Conservation (phyloP, 257 asterid species). For the Nicotiana knightiana region DNA sequence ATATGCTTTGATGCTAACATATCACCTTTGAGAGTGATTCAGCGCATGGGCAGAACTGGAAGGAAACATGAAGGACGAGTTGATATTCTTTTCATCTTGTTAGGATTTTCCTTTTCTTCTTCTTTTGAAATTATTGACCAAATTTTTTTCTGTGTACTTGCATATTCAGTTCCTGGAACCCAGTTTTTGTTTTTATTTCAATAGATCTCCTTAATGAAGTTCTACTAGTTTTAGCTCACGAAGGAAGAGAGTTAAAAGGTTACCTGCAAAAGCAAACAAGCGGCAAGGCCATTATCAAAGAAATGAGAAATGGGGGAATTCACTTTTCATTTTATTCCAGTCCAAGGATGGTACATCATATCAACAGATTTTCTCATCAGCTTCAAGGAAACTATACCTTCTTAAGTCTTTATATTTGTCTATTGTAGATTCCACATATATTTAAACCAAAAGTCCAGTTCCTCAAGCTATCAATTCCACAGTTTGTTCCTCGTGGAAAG, state of each 20-base stretch:
- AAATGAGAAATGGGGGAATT: conserved; percentile 72
- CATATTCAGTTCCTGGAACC: not conserved
- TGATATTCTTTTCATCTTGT: conserved; percentile 67
- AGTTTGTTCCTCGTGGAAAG: conserved; percentile 76
- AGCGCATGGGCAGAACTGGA: conserved; percentile 98
- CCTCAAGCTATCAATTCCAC: conserved; percentile 65
- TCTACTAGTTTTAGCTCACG: conserved; percentile 89
- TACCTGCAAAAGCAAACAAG: conserved; percentile 67
- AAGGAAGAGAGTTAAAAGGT: conserved; percentile 87
- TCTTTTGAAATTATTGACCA: not conserved
- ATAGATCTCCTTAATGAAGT: conserved; percentile 43
- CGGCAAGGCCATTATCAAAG: conserved; percentile 59
- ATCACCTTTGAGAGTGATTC: conserved; percentile 97
- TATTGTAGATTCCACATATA: conserved; percentile 80
- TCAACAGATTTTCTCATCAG: not conserved
- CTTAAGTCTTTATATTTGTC: conserved; percentile 13
- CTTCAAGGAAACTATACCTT: conserved; percentile 15
- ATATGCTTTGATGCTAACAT: conserved; percentile 93
- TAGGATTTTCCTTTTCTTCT: not conserved
- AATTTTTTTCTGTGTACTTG: not conserved
- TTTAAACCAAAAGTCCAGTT: conserved; percentile 69
- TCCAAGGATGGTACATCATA: conserved; percentile 81
- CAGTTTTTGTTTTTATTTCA: not conserved
- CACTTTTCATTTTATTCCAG: conserved; percentile 81
- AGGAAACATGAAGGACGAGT: conserved; percentile 94